Conservation (phyloP, 2,329 filamentous ascomycete genomes). For the Rhinocladiella similis region DNA sequence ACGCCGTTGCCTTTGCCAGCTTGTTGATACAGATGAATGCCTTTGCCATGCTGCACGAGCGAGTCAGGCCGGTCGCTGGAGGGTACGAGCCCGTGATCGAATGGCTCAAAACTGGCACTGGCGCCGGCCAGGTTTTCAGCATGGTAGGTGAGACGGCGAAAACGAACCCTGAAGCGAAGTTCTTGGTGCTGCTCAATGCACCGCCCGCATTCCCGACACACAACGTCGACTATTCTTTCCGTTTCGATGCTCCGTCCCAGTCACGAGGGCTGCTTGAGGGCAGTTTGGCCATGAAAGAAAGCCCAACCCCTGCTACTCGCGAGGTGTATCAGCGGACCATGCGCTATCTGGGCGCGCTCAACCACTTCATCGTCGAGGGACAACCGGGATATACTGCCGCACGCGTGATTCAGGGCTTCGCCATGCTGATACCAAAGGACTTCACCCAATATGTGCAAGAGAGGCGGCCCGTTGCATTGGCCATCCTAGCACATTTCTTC, state of each 20-base stretch:
- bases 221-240: slow-evolving; percentile 14
- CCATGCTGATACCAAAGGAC: slow-evolving; percentile 33
- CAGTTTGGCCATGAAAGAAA: slow-evolving; percentile 13
- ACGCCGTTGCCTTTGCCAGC: slow-evolving; percentile 32
- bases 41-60: slow-evolving; percentile 33
- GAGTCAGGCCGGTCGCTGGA: slow-evolving; percentile 31
- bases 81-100: slow-evolving; percentile 24
- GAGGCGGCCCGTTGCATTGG: slow-evolving; percentile 32
- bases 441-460: slow-evolving; percentile 35
- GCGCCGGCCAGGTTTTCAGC: slow-evolving; percentile 25
- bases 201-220: slow-evolving; percentile 16
- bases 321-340: slow-evolving; percentile 32
- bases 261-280: not conserved
- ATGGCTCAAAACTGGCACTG: slow-evolving; percentile 35
- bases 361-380: slow-evolving; percentile 28
- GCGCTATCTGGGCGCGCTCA: slow-evolving; percentile 32
- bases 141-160: slow-evolving; percentile 29
- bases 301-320: slow-evolving; percentile 25
- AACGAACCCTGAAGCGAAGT: slow-evolving; percentile 22
- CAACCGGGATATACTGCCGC: slow-evolving; percentile 30
- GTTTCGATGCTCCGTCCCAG: slow-evolving; percentile 7
- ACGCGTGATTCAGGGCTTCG: slow-evolving; percentile 34
- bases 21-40: slow-evolving; percentile 34
- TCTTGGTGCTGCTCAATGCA: slow-evolving; percentile 11
- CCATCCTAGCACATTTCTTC: slow-evolving; percentile 37